Evolutionary conservation across 306 rosid species (phyloP).

Genomic region (Neltuma alba): DNA sequence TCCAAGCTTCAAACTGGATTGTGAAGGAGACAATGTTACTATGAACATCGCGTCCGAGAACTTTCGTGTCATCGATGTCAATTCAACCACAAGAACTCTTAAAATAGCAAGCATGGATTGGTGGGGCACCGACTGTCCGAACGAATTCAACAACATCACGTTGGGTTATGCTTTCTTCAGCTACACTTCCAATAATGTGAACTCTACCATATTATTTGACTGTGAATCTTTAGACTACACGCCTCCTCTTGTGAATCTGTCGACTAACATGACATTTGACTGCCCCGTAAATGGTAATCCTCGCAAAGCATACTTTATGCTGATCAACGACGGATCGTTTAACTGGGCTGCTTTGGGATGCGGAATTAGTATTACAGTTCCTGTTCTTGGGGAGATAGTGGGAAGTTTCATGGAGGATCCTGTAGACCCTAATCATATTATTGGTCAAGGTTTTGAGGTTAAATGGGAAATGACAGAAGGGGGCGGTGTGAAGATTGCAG

Average conservation of each 20-base stretch:
- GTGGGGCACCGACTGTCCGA: constrained; percentile 31
- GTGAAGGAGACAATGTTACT: constrained; percentile 28
- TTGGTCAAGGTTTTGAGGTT: constrained; percentile 50
- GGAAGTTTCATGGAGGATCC: neutral
- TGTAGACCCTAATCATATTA: neutral
- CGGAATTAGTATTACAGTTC: constrained; percentile 22
- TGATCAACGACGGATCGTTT: neutral
- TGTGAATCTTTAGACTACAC: neutral
- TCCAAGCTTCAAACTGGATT: constrained; percentile 40
- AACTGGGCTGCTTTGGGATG: neutral
- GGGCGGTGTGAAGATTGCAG: constrained; percentile 17
- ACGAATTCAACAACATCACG: neutral
- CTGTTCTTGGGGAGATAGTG: neutral
- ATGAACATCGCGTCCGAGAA: constrained; percentile 25
- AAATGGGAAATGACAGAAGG: constrained; percentile 28
- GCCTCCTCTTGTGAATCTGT: neutral
- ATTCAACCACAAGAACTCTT: neutral
- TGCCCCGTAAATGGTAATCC: constrained; percentile 24
- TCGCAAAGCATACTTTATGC: neutral
- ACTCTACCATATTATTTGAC: constrained; percentile 37
- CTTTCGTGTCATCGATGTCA: constrained; percentile 34
- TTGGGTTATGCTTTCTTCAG: constrained; percentile 34
- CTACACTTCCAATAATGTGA: constrained; percentile 27
- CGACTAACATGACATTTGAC: neutral
- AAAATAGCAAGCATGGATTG: constrained; percentile 45